phyloP scores from a whole-genome alignment of 2,329 filamentous ascomycete species.

The Huntiella moniliformis region DNA sequence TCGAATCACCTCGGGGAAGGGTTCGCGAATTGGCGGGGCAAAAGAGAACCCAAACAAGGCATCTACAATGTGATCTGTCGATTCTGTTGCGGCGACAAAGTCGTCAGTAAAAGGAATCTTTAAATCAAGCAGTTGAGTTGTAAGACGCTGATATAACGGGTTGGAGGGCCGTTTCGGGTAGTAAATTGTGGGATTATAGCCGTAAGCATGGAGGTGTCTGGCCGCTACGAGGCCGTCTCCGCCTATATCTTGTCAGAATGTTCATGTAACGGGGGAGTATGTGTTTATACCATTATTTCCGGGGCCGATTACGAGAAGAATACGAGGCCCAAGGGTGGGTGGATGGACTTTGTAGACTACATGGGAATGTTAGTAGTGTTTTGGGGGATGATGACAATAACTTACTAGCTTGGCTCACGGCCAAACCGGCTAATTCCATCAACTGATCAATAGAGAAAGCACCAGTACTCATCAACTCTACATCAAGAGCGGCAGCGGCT shows the following conservation, averaged over 20 bases:
- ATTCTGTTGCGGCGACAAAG: conserved; percentile 46
- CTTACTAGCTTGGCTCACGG: conserved; percentile 74
- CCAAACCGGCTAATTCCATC: conserved; percentile 89
- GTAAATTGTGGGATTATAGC: conserved; percentile 74
- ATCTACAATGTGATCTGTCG: conserved; percentile 69
- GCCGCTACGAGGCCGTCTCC: conserved; percentile 91
- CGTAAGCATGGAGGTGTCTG: conserved; percentile 77
- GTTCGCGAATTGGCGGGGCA: conserved; percentile 76
- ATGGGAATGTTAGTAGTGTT: neutral
- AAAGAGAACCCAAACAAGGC: conserved; percentile 96
- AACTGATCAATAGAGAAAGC: conserved; percentile 91
- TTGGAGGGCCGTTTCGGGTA: conserved; percentile 87
- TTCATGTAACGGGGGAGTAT: neutral
- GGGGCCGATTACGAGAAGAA: conserved; percentile 84
- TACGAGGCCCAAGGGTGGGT: conserved; percentile 44
- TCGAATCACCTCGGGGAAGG: conserved; percentile 66
- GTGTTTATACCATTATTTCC: conserved; percentile 42
- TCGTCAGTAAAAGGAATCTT: conserved; percentile 69
- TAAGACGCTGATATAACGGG: conserved; percentile 53
- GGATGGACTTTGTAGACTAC: conserved; percentile 74
- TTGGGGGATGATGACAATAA: neutral
- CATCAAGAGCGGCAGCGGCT: conserved; percentile 73
- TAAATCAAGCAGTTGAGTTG: conserved; percentile 69
- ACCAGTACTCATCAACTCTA: conserved; percentile 75
- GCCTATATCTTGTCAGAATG: conserved; percentile 29